These are phyloP conservation scores for Grosmannia penicillata DNA, from an alignment of 2,329 filamentous ascomycete genomes.

Conservation along the genomic window DNA sequence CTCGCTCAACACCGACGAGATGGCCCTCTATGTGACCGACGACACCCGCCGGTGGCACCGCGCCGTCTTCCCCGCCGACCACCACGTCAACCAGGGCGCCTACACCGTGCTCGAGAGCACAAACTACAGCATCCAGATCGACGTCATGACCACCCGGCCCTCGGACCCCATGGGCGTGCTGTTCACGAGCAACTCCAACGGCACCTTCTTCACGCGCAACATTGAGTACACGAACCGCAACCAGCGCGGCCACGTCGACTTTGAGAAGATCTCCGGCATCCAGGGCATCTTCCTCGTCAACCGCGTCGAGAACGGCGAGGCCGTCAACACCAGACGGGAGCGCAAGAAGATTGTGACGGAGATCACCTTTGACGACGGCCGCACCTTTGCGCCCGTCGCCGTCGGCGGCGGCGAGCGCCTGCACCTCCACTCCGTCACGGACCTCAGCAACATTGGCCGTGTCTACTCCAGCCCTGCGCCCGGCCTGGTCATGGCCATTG, in stretches of 20 bases:
- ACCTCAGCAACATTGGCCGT: conserved; percentile 65
- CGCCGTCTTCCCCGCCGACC: conserved; percentile 72
- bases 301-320: conserved; percentile 70
- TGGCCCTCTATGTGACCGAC: conserved; percentile 79
- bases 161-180: conserved; percentile 68
- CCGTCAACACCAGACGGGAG: conserved; percentile 41
- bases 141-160: conserved; percentile 61
- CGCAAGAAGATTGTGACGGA: conserved; percentile 59
- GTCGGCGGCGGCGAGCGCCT: conserved; percentile 43
- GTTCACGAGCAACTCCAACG: conserved; percentile 94
- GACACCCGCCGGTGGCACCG: conserved; percentile 81
- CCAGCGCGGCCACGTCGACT: conserved; percentile 64
- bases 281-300: conserved; percentile 90
- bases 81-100: conserved; percentile 66
- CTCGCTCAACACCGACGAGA: conserved; percentile 68
- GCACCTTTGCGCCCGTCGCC: conserved; percentile 65
- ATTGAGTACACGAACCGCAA: conserved; percentile 87
- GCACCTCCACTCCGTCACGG: conserved; percentile 85
- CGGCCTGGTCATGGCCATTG: conserved; percentile 84
- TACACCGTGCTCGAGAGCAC: conserved; percentile 94
- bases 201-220: conserved; percentile 88
- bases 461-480: conserved; percentile 91
- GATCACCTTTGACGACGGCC: conserved; percentile 92
- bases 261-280: conserved; percentile 83
- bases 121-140: conserved; percentile 93